Conservation (phyloP, 805 yeast genomes). For the Komagataella populi region DNA sequence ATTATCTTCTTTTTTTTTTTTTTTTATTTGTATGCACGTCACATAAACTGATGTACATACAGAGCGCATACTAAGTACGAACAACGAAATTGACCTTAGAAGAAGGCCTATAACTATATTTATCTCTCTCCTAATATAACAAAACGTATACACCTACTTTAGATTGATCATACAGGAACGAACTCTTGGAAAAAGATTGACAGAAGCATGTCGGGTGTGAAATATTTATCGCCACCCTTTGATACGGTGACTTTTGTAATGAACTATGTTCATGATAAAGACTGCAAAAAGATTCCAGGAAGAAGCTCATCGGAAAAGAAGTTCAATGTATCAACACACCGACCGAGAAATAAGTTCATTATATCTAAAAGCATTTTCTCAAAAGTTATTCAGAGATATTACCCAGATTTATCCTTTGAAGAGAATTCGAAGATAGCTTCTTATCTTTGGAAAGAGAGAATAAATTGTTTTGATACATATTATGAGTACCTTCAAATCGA, state of each 20-base stretch:
- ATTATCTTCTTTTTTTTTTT: background rate
- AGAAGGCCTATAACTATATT: background rate
- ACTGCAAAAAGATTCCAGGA: background rate
- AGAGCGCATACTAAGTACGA: background rate
- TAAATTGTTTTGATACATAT: background rate
- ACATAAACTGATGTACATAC: background rate
- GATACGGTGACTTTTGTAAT: background rate
- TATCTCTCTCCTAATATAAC: background rate
- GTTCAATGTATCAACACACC: background rate
- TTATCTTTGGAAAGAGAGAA: background rate
- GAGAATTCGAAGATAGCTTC: background rate
- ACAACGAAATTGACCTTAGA: too few relatives aligned
- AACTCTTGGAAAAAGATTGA: background rate
- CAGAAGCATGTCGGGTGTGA: background rate
- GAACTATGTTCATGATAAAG: background rate
- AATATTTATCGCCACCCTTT: background rate
- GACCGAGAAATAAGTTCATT: constrained; percentile 6
- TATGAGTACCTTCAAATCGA: background rate
- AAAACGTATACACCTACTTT: too few relatives aligned
- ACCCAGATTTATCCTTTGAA: background rate
- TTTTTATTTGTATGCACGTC: background rate
- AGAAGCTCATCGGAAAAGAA: background rate
- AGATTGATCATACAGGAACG: too few relatives aligned
- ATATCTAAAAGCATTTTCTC: constrained; percentile 3
- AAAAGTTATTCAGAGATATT: background rate